A percentile compares a stretch with the other conserved stretches of the same genome.
Evolutionary conservation across 176 grass and related monocot species (phyloP).

Genomic region (Guadua angustifolia): DNA sequence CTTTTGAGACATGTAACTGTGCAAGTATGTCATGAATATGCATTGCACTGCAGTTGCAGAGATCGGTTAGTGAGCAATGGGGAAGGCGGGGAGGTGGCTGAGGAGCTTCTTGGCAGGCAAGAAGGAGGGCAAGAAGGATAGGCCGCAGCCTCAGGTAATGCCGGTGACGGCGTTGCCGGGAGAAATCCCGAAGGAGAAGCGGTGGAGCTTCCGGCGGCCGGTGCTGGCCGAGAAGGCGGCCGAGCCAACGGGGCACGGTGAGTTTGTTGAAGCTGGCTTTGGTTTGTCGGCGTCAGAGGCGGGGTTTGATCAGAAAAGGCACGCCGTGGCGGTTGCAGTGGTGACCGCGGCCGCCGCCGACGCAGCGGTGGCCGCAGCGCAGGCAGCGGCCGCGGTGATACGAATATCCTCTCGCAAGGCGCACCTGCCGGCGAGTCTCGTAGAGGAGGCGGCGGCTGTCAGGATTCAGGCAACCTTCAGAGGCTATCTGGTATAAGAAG

Average conservation of each 20-base stretch:
- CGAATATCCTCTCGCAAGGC: conserved; percentile 45
- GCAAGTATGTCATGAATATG: not conserved
- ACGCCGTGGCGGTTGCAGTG: conserved; percentile 58
- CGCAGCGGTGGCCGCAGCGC: conserved; percentile 61
- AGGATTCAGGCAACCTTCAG: conserved; percentile 83
- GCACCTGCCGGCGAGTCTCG: conserved; percentile 12
- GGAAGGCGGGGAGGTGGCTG: conserved; percentile 79
- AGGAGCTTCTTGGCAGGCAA: conserved; percentile 65
- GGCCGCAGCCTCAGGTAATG: conserved; percentile 32
- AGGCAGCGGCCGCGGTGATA: conserved; percentile 61
- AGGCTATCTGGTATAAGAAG: conserved; percentile 65
- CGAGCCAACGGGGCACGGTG: not conserved
- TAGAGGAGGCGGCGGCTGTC: conserved; percentile 61
- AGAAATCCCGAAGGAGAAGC: conserved; percentile 53
- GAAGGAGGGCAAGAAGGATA: conserved; percentile 63
- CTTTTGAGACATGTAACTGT: not conserved
- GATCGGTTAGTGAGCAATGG: conserved; percentile 51
- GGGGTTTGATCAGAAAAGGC: conserved; percentile 66
- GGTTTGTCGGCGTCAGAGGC: conserved; percentile 5
- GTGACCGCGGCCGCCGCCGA: conserved; percentile 61
- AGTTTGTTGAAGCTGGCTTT: not conserved
- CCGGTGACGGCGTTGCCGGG: conserved; percentile 25
- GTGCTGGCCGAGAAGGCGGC: not conserved
- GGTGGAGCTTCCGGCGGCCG: conserved; percentile 76
- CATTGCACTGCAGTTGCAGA: not conserved